A percentile compares a stretch with the other conserved stretches of the same genome.
These are phyloP conservation scores for Dendrobium chrysotoxum DNA, from an alignment of 106 monocot species.

Conservation along the genomic window DNA sequence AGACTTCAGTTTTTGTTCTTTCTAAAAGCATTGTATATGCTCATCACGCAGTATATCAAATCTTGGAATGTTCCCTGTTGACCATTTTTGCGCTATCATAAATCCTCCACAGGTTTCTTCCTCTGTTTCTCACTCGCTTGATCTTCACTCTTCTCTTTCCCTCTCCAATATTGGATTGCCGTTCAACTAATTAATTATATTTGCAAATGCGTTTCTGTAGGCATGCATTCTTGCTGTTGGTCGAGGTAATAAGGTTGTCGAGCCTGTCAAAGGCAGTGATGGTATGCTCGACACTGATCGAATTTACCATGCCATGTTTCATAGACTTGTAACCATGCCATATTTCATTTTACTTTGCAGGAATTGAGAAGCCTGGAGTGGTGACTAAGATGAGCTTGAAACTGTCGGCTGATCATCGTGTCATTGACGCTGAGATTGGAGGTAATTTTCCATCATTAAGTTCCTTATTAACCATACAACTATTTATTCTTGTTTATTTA, in stretches of 20 bases:
- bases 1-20: neutral
- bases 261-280: slow-evolving; percentile 52
- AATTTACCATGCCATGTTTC: neutral
- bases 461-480: neutral
- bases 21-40: neutral
- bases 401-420: slow-evolving; percentile 90
- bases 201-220: slow-evolving; percentile 22
- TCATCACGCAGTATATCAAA: slow-evolving; percentile 84
- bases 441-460: slow-evolving; percentile 31
- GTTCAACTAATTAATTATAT: neutral
- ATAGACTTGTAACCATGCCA: neutral
- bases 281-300: slow-evolving; percentile 30
- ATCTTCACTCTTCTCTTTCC: neutral
- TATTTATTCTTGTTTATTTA: neutral
- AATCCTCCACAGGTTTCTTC: slow-evolving; percentile 93
- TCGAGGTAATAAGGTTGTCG: slow-evolving; percentile 72
- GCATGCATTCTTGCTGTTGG: slow-evolving; percentile 96
- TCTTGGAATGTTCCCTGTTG: slow-evolving; percentile 98
- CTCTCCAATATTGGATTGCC: neutral
- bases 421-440: slow-evolving; percentile 62
- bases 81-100: slow-evolving; percentile 93
- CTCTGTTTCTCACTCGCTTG: neutral
- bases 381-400: slow-evolving; percentile 90
- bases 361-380: slow-evolving; percentile 60
- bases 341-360: slow-evolving; percentile 21